Conservation (phyloP, 2,329 filamentous ascomycete species). For the Ascochyta lentis region DNA sequence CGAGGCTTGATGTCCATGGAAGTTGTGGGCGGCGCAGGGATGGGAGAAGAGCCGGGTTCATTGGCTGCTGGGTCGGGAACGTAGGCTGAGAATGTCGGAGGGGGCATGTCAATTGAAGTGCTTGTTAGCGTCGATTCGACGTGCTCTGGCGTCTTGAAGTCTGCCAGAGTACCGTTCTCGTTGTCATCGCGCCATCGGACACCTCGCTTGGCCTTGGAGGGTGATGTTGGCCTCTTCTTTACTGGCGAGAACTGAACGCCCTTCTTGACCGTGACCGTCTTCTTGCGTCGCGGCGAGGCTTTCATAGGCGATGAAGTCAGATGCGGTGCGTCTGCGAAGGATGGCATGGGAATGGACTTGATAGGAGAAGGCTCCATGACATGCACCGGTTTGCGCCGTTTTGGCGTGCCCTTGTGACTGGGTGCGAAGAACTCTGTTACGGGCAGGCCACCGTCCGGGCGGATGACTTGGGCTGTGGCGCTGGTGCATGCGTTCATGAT, state of each 20-base stretch:
- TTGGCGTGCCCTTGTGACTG: constrained; percentile 75
- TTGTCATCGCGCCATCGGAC: constrained; percentile 95
- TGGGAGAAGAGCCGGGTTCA: constrained; percentile 60
- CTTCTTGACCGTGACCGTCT: constrained; percentile 68
- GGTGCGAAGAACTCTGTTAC: constrained; percentile 72
- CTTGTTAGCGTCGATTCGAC: constrained; percentile 63
- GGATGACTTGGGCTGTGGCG: constrained; percentile 82
- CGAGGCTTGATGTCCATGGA: constrained; percentile 65
- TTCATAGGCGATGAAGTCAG: constrained; percentile 71
- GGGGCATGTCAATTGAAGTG: constrained; percentile 59
- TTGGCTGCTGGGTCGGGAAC: constrained; percentile 32
- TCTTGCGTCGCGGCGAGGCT: constrained; percentile 81
- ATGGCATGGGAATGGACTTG: constrained; percentile 48
- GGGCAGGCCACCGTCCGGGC: constrained; percentile 77
- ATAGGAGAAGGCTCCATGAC: constrained; percentile 57
- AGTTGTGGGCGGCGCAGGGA: constrained; percentile 63
- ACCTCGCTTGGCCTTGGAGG: constrained; percentile 69
- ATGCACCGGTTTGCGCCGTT: constrained; percentile 65
- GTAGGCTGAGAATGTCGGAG: constrained; percentile 59
- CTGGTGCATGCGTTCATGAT: constrained; percentile 78
- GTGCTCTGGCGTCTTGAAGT: constrained; percentile 88
- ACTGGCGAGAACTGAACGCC: constrained; percentile 81
- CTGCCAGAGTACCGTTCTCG: constrained; percentile 82
- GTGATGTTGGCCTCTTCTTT: constrained; percentile 68
- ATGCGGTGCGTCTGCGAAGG: constrained; percentile 44